Evolutionary conservation across 225 moss, liverwort and hornwort species (phyloP), one percentile per base, ranked within the genome.

Genomic region (Pseudoscleropodium purum): DNA sequence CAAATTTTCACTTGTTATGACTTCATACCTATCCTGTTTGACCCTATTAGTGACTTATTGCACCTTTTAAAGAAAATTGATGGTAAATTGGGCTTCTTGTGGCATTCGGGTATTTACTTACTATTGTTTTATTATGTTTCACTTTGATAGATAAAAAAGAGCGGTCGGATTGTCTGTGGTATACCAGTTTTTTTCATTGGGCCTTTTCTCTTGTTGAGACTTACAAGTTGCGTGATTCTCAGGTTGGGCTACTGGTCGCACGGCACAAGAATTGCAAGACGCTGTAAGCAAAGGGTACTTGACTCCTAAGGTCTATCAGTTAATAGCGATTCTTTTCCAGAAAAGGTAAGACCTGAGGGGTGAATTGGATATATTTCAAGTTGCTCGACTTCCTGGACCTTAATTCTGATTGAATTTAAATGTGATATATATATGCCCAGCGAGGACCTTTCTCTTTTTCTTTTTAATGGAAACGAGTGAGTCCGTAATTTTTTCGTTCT

Each of bases 241-340:
- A 95, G 93, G 52, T 86, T 95, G 94, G 93, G 88, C 86, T 88
- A 84, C 87, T 81, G 88, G 89, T 90, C 89, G 89, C 67, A 91
- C 87, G 52, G 88, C 91, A 74, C 77, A 92, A 81, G 95, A 93
- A 66, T 75, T 96, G 26, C 80, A 90, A 75, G 91, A 62, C 60
- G 93, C 94, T 88, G 92, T 97, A 41, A 84, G 87, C 85, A 91
- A 88, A 84, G 97, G 97, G 36, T 94, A 95, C 69, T 84, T 99
- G 87, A 99, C 99, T 72, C 94, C 99, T 60, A 99, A 99, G 91
- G 95, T 96, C 65, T 89, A 94, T 77, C 88, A 90, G 74, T 90
- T 99, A 87, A 90, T 95, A 62, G 88, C 88, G 60, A 93, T 96
- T 87, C 95, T 99, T 45, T 91, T 83, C 72, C 89, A 85, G 73